Evolutionary conservation across 306 rosid genomes (phyloP), one percentile per base, ranked within the genome.

Genomic region (Prunus fruticosa): DNA sequence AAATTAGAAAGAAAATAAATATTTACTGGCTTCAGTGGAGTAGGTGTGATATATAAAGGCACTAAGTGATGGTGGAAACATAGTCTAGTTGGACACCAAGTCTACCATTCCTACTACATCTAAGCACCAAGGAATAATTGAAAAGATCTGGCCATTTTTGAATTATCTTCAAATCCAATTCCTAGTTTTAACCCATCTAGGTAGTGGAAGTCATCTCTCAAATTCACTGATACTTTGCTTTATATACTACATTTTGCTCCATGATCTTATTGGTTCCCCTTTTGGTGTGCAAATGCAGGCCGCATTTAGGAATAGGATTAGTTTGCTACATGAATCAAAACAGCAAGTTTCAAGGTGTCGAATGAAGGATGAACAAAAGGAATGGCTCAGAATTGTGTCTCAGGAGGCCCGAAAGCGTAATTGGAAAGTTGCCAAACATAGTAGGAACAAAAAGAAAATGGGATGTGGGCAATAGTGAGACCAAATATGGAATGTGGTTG

Each of bases 381-480:
- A 83, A 80, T 61, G 84, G 75, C 43, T 64, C 70, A 57, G 66
- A 71, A 27, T 68, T 79, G 81, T 67, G 76, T 69, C 74, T 75
- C 70, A 19, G 34, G 77, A 69, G 80, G 54, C 66, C 80, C 74
- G 71, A 86, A 87, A 77, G 87, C 65, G 28, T 52, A 63, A 81
- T 79, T 75, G 62, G 82, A 87, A 65, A 78, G 83, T 76, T 25
- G 70, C 66, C 71, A 82, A 64, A 80, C 75, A 67, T 57, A 82
- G 82, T 75, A 74, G 76, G 72, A 76, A 52, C 78, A 74, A 67
- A 23, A 27, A 56, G 78, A 77, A 83, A 72, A 72, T 75, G 81
- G 74, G 76, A 79, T 81, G 84, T 76, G 75, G 80, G 83, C 71
- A 73, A 71, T 54, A 84, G 80, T 76, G 84, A 75, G 87, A 83